These are phyloP conservation scores for Plasmodium malariae DNA, from an alignment of 169 alveolate genomes.

Conservation along the genomic window DNA sequence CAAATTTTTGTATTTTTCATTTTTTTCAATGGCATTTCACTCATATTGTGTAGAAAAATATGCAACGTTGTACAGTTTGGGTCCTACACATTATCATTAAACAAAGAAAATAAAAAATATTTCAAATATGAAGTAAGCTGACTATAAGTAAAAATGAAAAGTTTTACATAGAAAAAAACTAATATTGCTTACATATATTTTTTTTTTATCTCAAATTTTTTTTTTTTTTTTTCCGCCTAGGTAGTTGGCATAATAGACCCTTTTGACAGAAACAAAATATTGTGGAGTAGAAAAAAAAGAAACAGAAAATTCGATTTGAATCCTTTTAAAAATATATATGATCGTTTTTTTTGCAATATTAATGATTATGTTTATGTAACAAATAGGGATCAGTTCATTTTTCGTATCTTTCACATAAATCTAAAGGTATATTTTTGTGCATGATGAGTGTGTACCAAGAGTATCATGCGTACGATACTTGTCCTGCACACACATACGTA, in stretches of 20 bases:
- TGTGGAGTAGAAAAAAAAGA: slow-evolving; percentile 52
- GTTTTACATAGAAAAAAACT: background rate
- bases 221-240: slow-evolving; percentile 2
- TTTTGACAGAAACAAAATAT: slow-evolving; percentile 34
- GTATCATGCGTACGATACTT: no score
- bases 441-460: background rate
- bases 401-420: slow-evolving; percentile 57
- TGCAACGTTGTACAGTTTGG: slow-evolving; percentile 64
- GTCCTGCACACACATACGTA: background rate
- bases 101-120: slow-evolving; percentile 1
- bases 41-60: slow-evolving; percentile 13
- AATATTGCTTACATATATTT: background rate
- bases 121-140: slow-evolving; percentile 36
- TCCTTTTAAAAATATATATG: slow-evolving; percentile 48
- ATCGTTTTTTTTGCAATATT: slow-evolving; percentile 36
- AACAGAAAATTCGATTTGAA: slow-evolving; percentile 20
- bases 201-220: background rate
- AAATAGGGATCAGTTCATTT: slow-evolving; percentile 27
- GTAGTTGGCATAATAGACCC: slow-evolving; percentile 66
- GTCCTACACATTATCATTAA: slow-evolving; percentile 10
- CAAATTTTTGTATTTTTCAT: background rate
- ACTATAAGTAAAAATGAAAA: background rate
- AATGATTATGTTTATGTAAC: slow-evolving; percentile 49
- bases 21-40: background rate
- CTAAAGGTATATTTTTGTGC: slow-evolving; percentile 16